phyloP scores from a whole-genome alignment of 164 flowering plant genomes.

The Vitis vinifera region ASM3070453v1 NC_081811.1:26976001-26976500 shows the following conservation, averaged over 20 bases:
- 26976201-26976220: slow-evolving; percentile 81
- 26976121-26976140: slow-evolving; percentile 57
- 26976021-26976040: slow-evolving; percentile 61
- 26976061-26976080: slow-evolving; percentile 10
- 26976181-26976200: slow-evolving; percentile 88
- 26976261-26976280: slow-evolving; percentile 47
- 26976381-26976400: slow-evolving; percentile 38
- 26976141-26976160: slow-evolving; percentile 81
- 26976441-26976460: slow-evolving; percentile 63
- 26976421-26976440: slow-evolving; percentile 30
- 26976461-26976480: slow-evolving; percentile 48
- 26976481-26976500: slow-evolving; percentile 45
- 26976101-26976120: slow-evolving; percentile 44
- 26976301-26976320: slow-evolving; percentile 30
- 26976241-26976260: slow-evolving; percentile 1
- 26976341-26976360: not conserved
- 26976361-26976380: slow-evolving; percentile 21
- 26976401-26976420: slow-evolving; percentile 51
- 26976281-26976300: slow-evolving; percentile 69
- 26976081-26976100: not conserved
- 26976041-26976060: slow-evolving; percentile 35
- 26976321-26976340: slow-evolving; percentile 5
- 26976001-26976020: slow-evolving; percentile 82
- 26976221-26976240: not conserved
- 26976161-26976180: slow-evolving; percentile 78